Conservation (phyloP, 768 basidiomycete genomes). For the Mycena leptocephala region DNA sequence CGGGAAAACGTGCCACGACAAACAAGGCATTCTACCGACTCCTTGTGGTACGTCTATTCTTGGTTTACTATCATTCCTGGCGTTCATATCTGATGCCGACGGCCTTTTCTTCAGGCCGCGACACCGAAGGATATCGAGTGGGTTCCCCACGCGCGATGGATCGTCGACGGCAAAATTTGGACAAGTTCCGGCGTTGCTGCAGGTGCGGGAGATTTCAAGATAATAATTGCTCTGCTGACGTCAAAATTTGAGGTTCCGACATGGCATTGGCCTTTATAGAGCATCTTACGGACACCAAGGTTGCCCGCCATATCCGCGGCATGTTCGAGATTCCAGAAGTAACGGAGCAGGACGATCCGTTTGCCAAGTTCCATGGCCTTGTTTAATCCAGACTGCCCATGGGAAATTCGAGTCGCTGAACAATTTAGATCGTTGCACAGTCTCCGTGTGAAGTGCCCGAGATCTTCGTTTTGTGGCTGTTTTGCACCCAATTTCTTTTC, state of each 20-base stretch:
- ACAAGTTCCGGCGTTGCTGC: conserved; percentile 54
- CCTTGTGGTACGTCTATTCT: conserved; percentile 34
- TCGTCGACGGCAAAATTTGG: conserved; percentile 54
- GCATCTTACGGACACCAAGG: conserved; percentile 42
- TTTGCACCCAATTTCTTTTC: no score
- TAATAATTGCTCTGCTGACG: not conserved
- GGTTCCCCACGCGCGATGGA: conserved; percentile 55
- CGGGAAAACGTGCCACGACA: conserved; percentile 55
- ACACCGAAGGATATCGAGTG: conserved; percentile 47
- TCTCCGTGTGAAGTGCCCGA: no score
- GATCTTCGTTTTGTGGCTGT: no score
- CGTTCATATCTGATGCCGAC: not conserved
- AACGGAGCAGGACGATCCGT: conserved; percentile 44
- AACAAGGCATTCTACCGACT: conserved; percentile 52
- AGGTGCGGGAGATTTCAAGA: conserved; percentile 32
- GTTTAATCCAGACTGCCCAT: conserved; percentile 13
- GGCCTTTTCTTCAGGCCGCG: conserved; percentile 13
- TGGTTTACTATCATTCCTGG: no score
- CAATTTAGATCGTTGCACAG: no score
- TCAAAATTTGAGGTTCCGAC: conserved; percentile 44
- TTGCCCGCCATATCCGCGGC: conserved; percentile 36
- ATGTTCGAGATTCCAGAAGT: conserved; percentile 38
- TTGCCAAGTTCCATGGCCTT: conserved; percentile 43
- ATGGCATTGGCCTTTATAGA: conserved; percentile 53
- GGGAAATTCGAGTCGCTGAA: not conserved